Conservation (phyloP, 768 basidiomycete genomes). For the Lactarius hatsudake region DNA sequence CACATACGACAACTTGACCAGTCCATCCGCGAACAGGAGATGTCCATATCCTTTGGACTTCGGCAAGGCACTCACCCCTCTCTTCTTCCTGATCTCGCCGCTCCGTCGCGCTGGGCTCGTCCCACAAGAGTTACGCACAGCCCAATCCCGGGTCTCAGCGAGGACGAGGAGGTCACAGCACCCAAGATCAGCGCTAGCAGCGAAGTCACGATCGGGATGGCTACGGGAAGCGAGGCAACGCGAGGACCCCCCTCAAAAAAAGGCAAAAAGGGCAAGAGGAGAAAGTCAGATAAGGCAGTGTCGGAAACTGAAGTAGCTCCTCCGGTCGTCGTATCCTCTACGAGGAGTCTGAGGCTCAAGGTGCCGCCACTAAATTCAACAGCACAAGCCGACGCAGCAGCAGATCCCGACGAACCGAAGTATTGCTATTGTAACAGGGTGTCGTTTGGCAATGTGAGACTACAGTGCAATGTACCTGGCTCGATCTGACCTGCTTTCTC, state of each 20-base stretch:
- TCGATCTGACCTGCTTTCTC: slow-evolving; percentile 15
- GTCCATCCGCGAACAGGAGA: slow-evolving; percentile 61
- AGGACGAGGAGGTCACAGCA: slow-evolving; percentile 20
- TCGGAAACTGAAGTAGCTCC: slow-evolving; percentile 1
- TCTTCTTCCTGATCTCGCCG: slow-evolving; percentile 60
- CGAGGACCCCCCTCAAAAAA: slow-evolving; percentile 20
- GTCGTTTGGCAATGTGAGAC: slow-evolving; percentile 73
- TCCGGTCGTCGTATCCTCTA: background rate
- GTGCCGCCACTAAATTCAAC: slow-evolving; percentile 35
- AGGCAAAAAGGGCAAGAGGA: slow-evolving; percentile 30
- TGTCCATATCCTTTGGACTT: slow-evolving; percentile 50
- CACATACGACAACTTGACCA: slow-evolving; percentile 78
- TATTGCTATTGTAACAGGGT: slow-evolving; percentile 84
- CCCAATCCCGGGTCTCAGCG: slow-evolving; percentile 37
- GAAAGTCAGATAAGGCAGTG: slow-evolving; percentile 28
- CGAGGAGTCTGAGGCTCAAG: slow-evolving; percentile 36
- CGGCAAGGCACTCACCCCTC: slow-evolving; percentile 53
- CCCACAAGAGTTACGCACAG: slow-evolving; percentile 44
- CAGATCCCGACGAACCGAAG: slow-evolving; percentile 43
- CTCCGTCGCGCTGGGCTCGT: slow-evolving; percentile 49
- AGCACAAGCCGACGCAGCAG: slow-evolving; percentile 25
- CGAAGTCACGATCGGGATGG: slow-evolving; percentile 23
- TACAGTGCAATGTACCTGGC: background rate
- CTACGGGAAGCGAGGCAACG: slow-evolving; percentile 9
- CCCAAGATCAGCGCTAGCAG: slow-evolving; percentile 12